Conservation (phyloP, 768 basidiomycete genomes). For the Boletales sp. region DNA sequence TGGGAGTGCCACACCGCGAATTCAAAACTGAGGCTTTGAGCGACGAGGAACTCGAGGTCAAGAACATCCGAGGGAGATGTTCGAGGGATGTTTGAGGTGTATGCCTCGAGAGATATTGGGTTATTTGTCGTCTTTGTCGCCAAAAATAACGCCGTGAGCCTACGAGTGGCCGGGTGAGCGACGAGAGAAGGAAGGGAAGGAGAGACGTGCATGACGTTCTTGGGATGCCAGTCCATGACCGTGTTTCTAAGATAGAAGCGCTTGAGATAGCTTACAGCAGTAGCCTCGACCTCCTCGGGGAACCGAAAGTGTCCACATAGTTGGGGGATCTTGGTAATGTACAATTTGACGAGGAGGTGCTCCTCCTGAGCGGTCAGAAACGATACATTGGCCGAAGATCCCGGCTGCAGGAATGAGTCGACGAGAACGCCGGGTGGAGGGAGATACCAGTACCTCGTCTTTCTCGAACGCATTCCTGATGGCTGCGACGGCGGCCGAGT, state of each 20-base stretch:
- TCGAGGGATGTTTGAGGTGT: slow-evolving; percentile 79
- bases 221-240: slow-evolving; percentile 99
- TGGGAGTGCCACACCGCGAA: slow-evolving; percentile 93
- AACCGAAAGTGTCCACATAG: slow-evolving; percentile 84
- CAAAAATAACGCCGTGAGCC: slow-evolving; percentile 93
- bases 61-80: slow-evolving; percentile 81
- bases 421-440: background rate
- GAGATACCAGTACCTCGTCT: slow-evolving; percentile 58
- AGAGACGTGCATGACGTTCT: slow-evolving; percentile 87
- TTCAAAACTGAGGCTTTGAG: slow-evolving; percentile 91
- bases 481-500: slow-evolving; percentile 67
- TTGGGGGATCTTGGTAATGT: slow-evolving; percentile 80
- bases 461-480: slow-evolving; percentile 77
- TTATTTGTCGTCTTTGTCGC: slow-evolving; percentile 98
- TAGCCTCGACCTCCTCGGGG: slow-evolving; percentile 90
- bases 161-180: slow-evolving; percentile 29
- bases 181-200: background rate
- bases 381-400: slow-evolving; percentile 65
- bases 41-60: slow-evolving; percentile 92
- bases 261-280: slow-evolving; percentile 89
- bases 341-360: slow-evolving; percentile 81
- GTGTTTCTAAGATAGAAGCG: slow-evolving; percentile 97
- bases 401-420: slow-evolving; percentile 46
- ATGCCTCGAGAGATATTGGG: slow-evolving; percentile 82
- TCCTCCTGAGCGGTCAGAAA: slow-evolving; percentile 83